Conservation (phyloP, 83 land plant species). For the Thuja plicata region DNA sequence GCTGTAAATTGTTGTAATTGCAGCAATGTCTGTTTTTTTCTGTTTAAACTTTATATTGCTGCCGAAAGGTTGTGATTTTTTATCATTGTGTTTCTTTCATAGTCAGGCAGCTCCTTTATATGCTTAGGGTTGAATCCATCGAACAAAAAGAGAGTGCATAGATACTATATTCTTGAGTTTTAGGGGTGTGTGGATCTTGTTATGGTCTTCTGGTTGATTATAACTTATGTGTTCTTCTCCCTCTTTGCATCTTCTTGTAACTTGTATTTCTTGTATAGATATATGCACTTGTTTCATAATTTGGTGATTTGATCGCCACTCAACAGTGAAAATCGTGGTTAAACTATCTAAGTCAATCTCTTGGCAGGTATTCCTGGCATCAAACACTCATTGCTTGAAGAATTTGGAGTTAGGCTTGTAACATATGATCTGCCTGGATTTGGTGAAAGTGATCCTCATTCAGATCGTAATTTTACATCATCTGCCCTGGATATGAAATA, state of each 20-base stretch:
- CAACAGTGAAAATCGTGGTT: neutral
- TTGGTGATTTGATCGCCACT: neutral
- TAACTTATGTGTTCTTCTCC: neutral
- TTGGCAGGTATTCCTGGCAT: conserved; percentile 85
- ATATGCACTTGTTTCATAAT: conserved; percentile 5
- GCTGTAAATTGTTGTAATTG: neutral
- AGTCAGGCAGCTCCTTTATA: neutral
- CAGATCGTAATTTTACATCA: conserved; percentile 57
- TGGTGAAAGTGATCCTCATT: conserved; percentile 95
- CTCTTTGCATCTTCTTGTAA: neutral
- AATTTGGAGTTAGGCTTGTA: conserved; percentile 84
- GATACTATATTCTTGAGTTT: neutral
- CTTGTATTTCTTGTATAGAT: neutral
- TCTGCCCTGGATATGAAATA: conserved; percentile 75
- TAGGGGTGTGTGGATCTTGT: neutral
- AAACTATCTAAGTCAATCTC: neutral
- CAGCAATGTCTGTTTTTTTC: neutral
- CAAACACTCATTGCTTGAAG: conserved; percentile 61
- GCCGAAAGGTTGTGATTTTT: neutral
- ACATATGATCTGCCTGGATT: conserved; percentile 94
- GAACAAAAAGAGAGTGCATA: neutral
- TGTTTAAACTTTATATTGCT: neutral
- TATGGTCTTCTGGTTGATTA: neutral
- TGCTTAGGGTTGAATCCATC: neutral
- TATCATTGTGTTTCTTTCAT: neutral